These are phyloP conservation scores for Phytophthora rubi DNA, from an alignment of 352 stramenopile genomes.

Conservation along the genomic window DNA sequence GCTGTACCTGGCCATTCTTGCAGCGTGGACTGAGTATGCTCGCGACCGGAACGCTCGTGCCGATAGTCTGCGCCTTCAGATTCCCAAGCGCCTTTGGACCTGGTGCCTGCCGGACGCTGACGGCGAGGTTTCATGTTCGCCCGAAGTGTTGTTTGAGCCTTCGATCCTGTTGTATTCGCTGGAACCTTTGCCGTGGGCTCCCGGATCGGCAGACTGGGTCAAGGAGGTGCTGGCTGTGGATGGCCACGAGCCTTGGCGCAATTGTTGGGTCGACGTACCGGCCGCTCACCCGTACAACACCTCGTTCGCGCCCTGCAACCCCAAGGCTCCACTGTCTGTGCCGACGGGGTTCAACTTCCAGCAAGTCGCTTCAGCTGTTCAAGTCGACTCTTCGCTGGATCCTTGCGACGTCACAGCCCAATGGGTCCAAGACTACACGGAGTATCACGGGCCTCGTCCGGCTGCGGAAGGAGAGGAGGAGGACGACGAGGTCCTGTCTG, in stretches of 20 bases:
- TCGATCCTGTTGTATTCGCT: conserved; percentile 1
- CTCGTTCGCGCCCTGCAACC: neutral
- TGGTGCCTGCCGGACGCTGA: neutral
- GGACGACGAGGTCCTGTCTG: neutral
- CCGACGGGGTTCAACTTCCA: neutral
- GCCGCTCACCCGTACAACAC: neutral
- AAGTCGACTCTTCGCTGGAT: neutral
- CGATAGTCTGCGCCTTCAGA: neutral
- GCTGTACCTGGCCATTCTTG: neutral
- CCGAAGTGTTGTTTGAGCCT: neutral
- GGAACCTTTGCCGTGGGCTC: neutral
- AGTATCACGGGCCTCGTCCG: neutral
- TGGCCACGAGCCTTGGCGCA: neutral
- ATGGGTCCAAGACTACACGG: neutral
- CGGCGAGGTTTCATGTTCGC: too few species aligned
- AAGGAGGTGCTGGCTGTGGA: neutral
- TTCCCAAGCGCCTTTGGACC: neutral
- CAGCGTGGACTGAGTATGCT: neutral
- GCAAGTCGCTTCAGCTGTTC: neutral
- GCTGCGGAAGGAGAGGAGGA: too few species aligned
- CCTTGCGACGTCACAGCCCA: neutral
- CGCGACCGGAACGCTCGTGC: neutral
- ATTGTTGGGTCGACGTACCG: conserved; percentile 1
- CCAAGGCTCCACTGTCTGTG: neutral
- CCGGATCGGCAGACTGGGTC: neutral